phyloP scores from a whole-genome alignment of 169 alveolate genomes.

The Eimeria praecox region DNA sequence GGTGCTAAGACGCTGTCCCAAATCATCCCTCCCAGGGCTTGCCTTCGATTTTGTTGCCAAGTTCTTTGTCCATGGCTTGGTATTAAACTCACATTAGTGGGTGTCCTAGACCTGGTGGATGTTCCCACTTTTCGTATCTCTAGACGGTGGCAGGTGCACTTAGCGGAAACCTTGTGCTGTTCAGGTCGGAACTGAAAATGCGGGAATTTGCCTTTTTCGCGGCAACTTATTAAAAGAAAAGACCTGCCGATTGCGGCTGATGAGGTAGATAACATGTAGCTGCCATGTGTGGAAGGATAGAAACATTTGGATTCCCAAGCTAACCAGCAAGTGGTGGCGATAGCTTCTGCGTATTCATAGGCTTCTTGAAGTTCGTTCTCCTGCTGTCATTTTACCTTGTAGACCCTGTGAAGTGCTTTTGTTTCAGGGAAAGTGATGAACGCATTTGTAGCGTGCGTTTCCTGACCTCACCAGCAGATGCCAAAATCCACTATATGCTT shows the following conservation, averaged over 20 bases:
- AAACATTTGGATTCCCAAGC: not conserved
- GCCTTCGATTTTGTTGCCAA: not conserved
- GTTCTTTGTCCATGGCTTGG: not conserved
- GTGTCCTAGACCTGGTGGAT: not conserved
- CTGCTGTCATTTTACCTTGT: not conserved
- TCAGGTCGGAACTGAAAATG: slow-evolving; percentile 75
- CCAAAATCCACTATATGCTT: slow-evolving; percentile 59
- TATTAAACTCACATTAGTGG: not conserved
- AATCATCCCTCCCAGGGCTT: not conserved
- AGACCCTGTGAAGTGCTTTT: not conserved
- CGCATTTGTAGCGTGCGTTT: slow-evolving; percentile 40
- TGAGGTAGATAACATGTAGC: slow-evolving; percentile 25
- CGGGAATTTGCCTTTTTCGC: slow-evolving; percentile 81
- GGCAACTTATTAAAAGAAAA: slow-evolving; percentile 73
- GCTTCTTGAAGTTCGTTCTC: not conserved
- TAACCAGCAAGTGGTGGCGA: not conserved
- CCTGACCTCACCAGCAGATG: slow-evolving; percentile 48
- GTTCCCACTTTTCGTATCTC: not conserved
- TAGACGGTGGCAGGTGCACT: not conserved
- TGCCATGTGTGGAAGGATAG: not conserved
- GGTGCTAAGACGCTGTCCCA: not conserved
- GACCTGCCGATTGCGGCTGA: slow-evolving; percentile 77
- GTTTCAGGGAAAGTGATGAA: slow-evolving; percentile 52
- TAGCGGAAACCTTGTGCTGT: not conserved
- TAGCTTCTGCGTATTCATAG: not conserved